A percentile compares a stretch with the other conserved stretches of the same genome.
Conservation (phyloP, 2,329 filamentous ascomycete species). For the Penicillium sp. region DNA sequence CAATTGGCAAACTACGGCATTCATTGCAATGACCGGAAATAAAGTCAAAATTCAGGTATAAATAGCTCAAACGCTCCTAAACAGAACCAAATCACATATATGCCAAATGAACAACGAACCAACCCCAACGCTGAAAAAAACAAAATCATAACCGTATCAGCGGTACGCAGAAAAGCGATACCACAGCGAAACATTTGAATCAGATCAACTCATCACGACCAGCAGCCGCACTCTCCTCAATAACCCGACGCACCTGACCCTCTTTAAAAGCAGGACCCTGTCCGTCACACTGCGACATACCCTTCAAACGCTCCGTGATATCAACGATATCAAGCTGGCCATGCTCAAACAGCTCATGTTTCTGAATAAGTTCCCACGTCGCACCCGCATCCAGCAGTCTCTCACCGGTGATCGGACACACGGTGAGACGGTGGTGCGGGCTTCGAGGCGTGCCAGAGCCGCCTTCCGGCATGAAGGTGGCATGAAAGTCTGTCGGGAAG, state of each 20-base stretch:
- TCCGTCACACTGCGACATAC: slow-evolving; percentile 75
- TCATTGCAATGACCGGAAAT: neutral
- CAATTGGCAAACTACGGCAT: neutral
- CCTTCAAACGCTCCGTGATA: slow-evolving; percentile 76
- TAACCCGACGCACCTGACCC: slow-evolving; percentile 66
- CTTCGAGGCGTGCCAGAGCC: slow-evolving; percentile 17
- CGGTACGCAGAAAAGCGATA: neutral
- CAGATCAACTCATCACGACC: slow-evolving; percentile 75
- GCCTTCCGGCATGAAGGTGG: slow-evolving; percentile 55
- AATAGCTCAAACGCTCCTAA: neutral
- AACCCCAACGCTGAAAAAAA: slow-evolving; percentile 5
- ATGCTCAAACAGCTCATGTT: slow-evolving; percentile 70
- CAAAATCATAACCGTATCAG: slow-evolving; percentile 8
- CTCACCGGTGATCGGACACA: slow-evolving; percentile 63
- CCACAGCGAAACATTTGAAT: neutral
- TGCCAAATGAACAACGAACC: neutral
- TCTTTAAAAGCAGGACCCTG: slow-evolving; percentile 87
- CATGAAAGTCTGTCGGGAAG: slow-evolving; percentile 70
- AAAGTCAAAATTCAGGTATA: neutral
- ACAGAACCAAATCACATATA: neutral
- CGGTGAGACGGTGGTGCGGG: slow-evolving; percentile 63
- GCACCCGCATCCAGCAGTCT: slow-evolving; percentile 70
- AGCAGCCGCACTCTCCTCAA: slow-evolving; percentile 73
- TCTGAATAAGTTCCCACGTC: slow-evolving; percentile 87
- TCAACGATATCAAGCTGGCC: slow-evolving; percentile 78